These are phyloP conservation scores for Datisca glomerata DNA, from an alignment of 306 rosid genomes.

Conservation along the genomic window DNA sequence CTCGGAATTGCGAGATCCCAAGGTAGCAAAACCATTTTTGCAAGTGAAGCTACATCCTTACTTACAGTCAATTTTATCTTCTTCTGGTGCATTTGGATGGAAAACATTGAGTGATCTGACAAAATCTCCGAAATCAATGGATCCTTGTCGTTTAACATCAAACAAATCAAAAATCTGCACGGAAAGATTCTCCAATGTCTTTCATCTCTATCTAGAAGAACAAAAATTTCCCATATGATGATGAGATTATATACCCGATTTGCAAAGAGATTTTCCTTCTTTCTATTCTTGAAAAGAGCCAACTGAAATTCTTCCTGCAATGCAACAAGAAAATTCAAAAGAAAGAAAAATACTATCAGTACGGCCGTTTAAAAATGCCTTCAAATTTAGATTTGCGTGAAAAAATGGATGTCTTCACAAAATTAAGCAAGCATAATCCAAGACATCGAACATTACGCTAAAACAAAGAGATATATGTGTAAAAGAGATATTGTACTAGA, in stretches of 20 bases:
- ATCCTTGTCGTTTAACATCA: constrained; percentile 9
- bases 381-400: constrained; percentile 1
- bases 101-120: constrained; percentile 9
- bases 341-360: too few species aligned
- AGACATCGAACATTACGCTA: too few species aligned
- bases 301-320: constrained; percentile 86
- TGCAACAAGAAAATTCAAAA: too few species aligned
- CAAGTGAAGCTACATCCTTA: not conserved
- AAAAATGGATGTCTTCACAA: too few species aligned
- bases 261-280: constrained; percentile 70
- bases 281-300: constrained; percentile 69
- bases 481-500: too few species aligned
- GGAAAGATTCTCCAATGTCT: not conserved
- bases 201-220: too few species aligned
- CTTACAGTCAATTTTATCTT: constrained; percentile 10
- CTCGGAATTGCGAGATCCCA: too few species aligned
- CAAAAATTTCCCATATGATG: not conserved
- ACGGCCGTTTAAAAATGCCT: not conserved
- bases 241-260: constrained; percentile 46
- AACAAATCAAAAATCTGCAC: constrained; percentile 16
- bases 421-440: too few species aligned
- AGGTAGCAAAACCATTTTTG: not conserved
- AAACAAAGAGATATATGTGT: too few species aligned
- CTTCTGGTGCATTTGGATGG: constrained; percentile 9
- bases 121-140: constrained; percentile 13